Conservation (phyloP, 257 asterid genomes). For the Przewalskia tangutica region DNA sequence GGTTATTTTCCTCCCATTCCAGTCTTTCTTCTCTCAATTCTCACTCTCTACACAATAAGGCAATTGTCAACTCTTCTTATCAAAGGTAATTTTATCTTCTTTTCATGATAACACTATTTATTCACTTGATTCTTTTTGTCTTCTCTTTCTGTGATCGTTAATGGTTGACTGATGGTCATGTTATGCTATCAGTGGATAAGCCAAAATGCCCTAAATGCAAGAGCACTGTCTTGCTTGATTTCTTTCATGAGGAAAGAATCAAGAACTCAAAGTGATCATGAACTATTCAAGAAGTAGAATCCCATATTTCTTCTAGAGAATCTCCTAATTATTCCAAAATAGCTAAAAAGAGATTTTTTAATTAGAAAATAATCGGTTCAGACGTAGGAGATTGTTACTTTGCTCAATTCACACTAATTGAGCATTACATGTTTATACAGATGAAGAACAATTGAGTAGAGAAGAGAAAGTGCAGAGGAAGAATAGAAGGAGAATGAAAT, state of each 20-base stretch:
- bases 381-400: too few species aligned
- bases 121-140: too few species aligned
- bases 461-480: too few species aligned
- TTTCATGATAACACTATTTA: neutral
- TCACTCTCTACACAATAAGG: neutral
- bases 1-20: neutral
- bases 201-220: constrained; percentile 50
- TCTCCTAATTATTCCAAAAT: neutral
- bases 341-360: neutral
- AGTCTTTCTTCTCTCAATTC: neutral
- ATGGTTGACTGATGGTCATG: constrained; percentile 23
- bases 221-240: constrained; percentile 50
- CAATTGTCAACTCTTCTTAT: neutral
- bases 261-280: constrained; percentile 15
- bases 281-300: neutral
- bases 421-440: too few species aligned
- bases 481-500: too few species aligned
- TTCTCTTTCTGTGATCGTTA: too few species aligned
- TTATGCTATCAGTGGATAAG: constrained; percentile 28
- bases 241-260: constrained; percentile 27
- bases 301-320: neutral
- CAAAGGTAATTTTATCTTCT: neutral
- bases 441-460: too few species aligned
- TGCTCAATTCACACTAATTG: too few species aligned
- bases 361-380: neutral